Evolutionary conservation across 148 eudicot genomes (phyloP).

Genomic region (Arctostaphylos glauca): DNA sequence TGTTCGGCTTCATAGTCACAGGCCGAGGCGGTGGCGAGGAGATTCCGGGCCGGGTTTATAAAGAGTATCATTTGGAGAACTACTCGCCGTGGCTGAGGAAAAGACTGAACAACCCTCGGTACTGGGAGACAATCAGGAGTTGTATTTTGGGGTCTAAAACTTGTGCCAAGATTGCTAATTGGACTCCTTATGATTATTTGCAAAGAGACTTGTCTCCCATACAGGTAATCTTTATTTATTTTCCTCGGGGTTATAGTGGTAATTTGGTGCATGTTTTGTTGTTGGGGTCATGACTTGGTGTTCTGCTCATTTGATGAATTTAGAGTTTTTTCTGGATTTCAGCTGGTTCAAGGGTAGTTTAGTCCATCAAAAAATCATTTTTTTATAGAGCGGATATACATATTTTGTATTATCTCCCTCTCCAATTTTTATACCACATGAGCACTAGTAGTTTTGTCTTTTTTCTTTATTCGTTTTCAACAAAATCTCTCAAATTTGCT

Average conservation of each 20-base stretch:
- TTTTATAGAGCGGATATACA: too few relatives aligned
- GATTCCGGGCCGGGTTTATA: constrained; percentile 61
- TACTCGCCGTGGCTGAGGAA: constrained; percentile 77
- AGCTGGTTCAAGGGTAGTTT: not conserved
- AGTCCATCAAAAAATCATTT: not conserved
- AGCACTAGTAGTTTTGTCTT: too few relatives aligned
- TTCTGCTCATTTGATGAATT: too few relatives aligned
- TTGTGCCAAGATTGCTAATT: constrained; percentile 56
- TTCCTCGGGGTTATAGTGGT: not conserved
- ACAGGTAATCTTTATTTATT: constrained; percentile 40
- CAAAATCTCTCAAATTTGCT: too few relatives aligned
- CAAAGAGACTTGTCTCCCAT: constrained; percentile 69
- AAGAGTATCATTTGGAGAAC: constrained; percentile 52
- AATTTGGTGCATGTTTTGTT: too few relatives aligned
- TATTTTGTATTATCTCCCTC: too few relatives aligned
- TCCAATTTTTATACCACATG: too few relatives aligned
- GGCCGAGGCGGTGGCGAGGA: constrained; percentile 58
- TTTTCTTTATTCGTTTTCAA: too few relatives aligned
- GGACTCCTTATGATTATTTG: constrained; percentile 84
- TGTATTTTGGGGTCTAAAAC: constrained; percentile 80
- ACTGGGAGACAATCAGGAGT: constrained; percentile 59
- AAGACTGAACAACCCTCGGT: constrained; percentile 37
- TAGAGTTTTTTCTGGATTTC: not conserved
- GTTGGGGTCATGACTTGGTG: too few relatives aligned
- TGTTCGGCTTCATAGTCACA: constrained; percentile 81